Evolutionary conservation across 169 alveolate species (phyloP).

Genomic region (Plasmodium gonderi): DNA sequence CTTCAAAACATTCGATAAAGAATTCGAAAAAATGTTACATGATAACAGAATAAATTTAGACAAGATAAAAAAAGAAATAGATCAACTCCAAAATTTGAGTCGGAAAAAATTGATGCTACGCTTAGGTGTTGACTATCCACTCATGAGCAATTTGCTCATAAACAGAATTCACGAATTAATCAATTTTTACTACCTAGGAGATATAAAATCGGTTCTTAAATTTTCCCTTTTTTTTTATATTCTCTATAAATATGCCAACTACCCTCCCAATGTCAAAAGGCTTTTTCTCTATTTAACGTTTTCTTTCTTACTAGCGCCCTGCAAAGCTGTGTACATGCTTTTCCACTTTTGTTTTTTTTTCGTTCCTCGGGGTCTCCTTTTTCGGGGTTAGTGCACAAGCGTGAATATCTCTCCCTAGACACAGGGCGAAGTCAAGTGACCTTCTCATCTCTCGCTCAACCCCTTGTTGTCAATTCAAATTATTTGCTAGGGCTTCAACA

Average conservation of each 20-base stretch:
- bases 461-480: no score
- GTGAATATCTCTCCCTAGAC: no score
- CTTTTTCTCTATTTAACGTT: conserved; percentile 36
- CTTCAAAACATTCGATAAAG: conserved; percentile 15
- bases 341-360: conserved; percentile 51
- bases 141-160: conserved; percentile 25
- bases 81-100: not conserved
- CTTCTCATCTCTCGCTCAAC: no score
- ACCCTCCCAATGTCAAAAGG: conserved; percentile 15
- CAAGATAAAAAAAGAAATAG: conserved; percentile 54
- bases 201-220: conserved; percentile 29
- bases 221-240: conserved; percentile 59
- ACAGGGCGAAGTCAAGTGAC: no score
- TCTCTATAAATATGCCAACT: conserved; percentile 55
- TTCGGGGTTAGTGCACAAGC: not conserved
- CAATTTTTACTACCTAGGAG: conserved; percentile 53
- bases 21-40: conserved; percentile 22
- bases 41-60: conserved; percentile 39
- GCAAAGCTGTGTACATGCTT: conserved; percentile 35
- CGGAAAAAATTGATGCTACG: conserved; percentile 43
- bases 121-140: conserved; percentile 57
- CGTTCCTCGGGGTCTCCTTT: conserved; percentile 26
- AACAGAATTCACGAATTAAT: conserved; percentile 32
- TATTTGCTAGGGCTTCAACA: no score
- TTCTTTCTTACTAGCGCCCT: conserved; percentile 32